Conservation (phyloP, 2,329 filamentous ascomycete genomes). For the Fusarium transvaalense region DNA sequence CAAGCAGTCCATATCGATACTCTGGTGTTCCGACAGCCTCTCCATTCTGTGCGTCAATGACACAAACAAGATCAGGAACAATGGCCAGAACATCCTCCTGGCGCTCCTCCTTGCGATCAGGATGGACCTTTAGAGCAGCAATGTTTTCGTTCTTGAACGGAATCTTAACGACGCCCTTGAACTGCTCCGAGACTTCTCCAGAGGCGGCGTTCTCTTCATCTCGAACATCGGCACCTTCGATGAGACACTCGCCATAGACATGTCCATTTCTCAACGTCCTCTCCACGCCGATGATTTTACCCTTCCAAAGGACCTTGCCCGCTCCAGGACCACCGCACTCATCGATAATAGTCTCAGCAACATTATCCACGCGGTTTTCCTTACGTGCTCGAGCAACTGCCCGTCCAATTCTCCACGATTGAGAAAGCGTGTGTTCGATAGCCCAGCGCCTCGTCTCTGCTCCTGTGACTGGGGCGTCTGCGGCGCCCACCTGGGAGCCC, state of each 20-base stretch:
- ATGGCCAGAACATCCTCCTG: constrained; percentile 62
- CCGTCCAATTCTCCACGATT: constrained; percentile 70
- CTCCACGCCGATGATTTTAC: constrained; percentile 73
- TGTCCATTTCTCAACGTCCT: constrained; percentile 68
- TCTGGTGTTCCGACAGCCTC: constrained; percentile 69
- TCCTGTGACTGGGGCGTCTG: constrained; percentile 63
- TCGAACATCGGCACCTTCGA: constrained; percentile 62
- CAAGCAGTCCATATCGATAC: constrained; percentile 66
- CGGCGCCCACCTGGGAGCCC: constrained; percentile 65
- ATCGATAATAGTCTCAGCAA: constrained; percentile 69
- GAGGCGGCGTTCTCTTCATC: constrained; percentile 44
- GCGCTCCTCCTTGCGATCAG: constrained; percentile 53
- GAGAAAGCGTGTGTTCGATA: constrained; percentile 65
- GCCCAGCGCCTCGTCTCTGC: constrained; percentile 64
- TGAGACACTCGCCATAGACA: constrained; percentile 69
- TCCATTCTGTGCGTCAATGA: constrained; percentile 68
- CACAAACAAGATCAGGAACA: constrained; percentile 68
- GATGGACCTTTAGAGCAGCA: constrained; percentile 60
- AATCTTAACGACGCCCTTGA: constrained; percentile 68
- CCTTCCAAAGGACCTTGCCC: constrained; percentile 70
- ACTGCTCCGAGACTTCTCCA: constrained; percentile 33
- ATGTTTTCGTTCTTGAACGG: constrained; percentile 83
- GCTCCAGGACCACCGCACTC: constrained; percentile 67
- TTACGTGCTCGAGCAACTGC: constrained; percentile 66
- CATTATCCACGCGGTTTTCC: constrained; percentile 63